Conservation (phyloP, 2,329 filamentous ascomycete species). For the Ceratocystis cacaofunesta region DNA sequence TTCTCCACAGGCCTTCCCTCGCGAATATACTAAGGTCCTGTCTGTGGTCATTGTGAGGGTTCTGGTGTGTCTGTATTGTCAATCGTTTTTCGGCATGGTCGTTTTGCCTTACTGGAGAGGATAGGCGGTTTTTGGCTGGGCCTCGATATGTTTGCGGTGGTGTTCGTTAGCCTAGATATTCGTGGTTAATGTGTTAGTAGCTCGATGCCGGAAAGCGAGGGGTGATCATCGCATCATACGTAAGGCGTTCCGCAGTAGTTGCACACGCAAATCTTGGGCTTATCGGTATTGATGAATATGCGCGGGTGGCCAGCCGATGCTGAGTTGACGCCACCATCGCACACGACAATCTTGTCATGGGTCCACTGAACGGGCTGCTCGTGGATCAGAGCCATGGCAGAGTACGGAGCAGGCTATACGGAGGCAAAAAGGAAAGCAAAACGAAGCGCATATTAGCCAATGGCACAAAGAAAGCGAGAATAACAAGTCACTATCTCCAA, state of each 20-base stretch:
- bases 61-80: constrained; percentile 2
- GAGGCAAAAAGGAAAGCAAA: not conserved
- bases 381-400: constrained; percentile 92
- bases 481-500: not conserved
- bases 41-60: not conserved
- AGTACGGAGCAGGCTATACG: constrained; percentile 63
- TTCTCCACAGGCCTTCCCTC: not conserved
- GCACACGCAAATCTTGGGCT: constrained; percentile 82
- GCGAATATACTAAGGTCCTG: not conserved
- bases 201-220: not conserved
- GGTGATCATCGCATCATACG: constrained; percentile 40
- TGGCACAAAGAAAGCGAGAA: not conserved
- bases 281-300: constrained; percentile 97
- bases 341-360: constrained; percentile 64
- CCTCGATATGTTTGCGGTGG: constrained; percentile 69
- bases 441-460: constrained; percentile 1
- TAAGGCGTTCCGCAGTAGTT: constrained; percentile 88
- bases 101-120: constrained; percentile 44
- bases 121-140: constrained; percentile 65
- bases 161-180: constrained; percentile 66
- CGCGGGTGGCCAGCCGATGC: constrained; percentile 74
- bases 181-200: constrained; percentile 1
- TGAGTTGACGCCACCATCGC: constrained; percentile 83
- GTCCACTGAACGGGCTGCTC: constrained; percentile 89
- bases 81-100: not conserved